phyloP scores from a whole-genome alignment of 139 green algal genomes.

The Raphidocelis subcapitata region DNA sequence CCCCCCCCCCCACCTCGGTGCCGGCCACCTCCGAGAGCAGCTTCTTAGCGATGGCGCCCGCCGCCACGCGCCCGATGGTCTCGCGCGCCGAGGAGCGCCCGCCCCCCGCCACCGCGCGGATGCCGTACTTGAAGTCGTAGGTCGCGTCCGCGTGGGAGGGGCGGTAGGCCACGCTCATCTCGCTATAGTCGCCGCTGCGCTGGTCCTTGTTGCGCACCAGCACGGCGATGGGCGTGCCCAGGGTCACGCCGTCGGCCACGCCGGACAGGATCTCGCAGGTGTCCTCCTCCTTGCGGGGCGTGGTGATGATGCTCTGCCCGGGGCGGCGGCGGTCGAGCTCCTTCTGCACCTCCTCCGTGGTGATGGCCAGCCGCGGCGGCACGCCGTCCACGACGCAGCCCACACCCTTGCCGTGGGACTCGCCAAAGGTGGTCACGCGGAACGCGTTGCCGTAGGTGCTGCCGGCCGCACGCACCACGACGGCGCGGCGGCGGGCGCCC shows the following conservation, averaged over 20 bases:
- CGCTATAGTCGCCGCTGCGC: conserved; percentile 77
- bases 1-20: conserved; percentile 61
- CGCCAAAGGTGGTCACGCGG: conserved; percentile 96
- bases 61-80: conserved; percentile 97
- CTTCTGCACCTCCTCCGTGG: conserved; percentile 78
- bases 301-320: conserved; percentile 97
- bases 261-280: conserved; percentile 91
- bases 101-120: conserved; percentile 94
- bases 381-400: conserved; percentile 97
- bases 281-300: conserved; percentile 94
- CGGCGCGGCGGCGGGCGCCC: neutral
- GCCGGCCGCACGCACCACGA: conserved; percentile 45
- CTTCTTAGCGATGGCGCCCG: conserved; percentile 97
- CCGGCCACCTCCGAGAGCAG: conserved; percentile 77
- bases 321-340: conserved; percentile 88
- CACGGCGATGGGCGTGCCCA: conserved; percentile 93
- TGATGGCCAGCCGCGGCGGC: conserved; percentile 86
- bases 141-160: conserved; percentile 97
- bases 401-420: conserved; percentile 94
- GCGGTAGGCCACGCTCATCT: conserved; percentile 89
- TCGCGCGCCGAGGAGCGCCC: conserved; percentile 93
- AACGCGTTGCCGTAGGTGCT: conserved; percentile 91
- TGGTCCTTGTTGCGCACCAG: conserved; percentile 98
- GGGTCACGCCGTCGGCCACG: conserved; percentile 73
- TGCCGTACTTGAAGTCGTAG: conserved; percentile 99